These are phyloP conservation scores for Psilocybe tampanensis DNA, from an alignment of 768 basidiomycete genomes.

Conservation along the genomic window DNA sequence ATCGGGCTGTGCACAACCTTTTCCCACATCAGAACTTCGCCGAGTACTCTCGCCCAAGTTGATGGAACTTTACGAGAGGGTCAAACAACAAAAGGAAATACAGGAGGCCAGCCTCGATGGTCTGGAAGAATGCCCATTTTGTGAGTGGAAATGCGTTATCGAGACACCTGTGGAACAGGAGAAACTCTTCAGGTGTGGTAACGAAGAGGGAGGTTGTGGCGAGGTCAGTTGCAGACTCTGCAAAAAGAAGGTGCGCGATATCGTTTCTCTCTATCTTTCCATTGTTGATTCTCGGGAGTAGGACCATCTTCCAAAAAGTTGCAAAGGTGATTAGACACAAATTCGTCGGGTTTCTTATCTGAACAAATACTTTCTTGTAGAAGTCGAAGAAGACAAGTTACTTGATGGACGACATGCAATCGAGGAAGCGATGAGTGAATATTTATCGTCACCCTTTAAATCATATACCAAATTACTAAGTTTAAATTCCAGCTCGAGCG, in stretches of 20 bases:
- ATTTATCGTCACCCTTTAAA: neutral
- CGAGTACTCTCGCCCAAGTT: slow-evolving; percentile 71
- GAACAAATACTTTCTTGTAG: slow-evolving; percentile 35
- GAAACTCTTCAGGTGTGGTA: slow-evolving; percentile 60
- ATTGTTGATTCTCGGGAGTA: slow-evolving; percentile 23
- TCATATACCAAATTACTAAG: slow-evolving; percentile 1
- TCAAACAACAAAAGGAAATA: slow-evolving; percentile 79
- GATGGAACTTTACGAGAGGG: slow-evolving; percentile 68
- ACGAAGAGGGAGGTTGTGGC: slow-evolving; percentile 69
- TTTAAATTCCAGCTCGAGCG: slow-evolving; percentile 60
- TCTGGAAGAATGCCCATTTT: slow-evolving; percentile 89
- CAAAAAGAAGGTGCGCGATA: slow-evolving; percentile 61
- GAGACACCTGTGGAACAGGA: slow-evolving; percentile 58
- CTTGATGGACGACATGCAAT: slow-evolving; percentile 76
- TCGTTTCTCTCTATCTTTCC: slow-evolving; percentile 2
- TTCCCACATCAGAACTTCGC: slow-evolving; percentile 68
- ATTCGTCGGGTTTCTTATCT: neutral
- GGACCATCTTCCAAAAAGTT: slow-evolving; percentile 84
- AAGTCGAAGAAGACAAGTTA: slow-evolving; percentile 73
- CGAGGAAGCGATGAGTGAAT: slow-evolving; percentile 92
- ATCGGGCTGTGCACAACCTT: slow-evolving; percentile 67
- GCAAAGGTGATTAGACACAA: slow-evolving; percentile 53
- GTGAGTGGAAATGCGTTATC: slow-evolving; percentile 84
- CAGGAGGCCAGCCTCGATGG: slow-evolving; percentile 76
- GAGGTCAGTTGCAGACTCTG: slow-evolving; percentile 80